Conservation (phyloP, 805 yeast genomes). For the Ascoidea tarda region DNA sequence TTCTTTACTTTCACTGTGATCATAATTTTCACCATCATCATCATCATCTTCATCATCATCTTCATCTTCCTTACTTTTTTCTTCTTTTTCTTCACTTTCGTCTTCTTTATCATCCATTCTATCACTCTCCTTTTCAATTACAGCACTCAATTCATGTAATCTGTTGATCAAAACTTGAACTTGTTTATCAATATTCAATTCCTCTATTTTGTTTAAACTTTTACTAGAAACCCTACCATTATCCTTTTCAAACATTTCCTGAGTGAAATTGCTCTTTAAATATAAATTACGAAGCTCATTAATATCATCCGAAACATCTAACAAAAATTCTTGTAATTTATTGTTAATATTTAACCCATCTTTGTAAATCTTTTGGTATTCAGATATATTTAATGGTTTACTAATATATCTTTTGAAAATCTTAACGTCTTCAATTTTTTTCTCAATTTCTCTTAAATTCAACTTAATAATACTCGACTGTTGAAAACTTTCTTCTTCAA, state of each 20-base stretch:
- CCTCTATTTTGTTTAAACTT: slow-evolving; percentile 6
- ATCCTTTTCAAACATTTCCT: slow-evolving; percentile 8
- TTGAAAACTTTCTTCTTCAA: slow-evolving; percentile 9
- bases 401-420: slow-evolving; percentile 2
- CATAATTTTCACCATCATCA: background rate
- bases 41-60: background rate
- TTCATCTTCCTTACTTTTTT: background rate
- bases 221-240: slow-evolving; percentile 2
- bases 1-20: background rate
- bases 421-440: slow-evolving; percentile 6
- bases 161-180: slow-evolving; percentile 4
- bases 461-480: slow-evolving; percentile 4
- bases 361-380: slow-evolving; percentile 17
- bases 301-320: background rate
- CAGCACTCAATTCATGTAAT: slow-evolving; percentile 3
- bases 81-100: background rate
- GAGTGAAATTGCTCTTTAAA: slow-evolving; percentile 2
- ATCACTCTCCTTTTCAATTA: slow-evolving; percentile 11
- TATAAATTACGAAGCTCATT: slow-evolving; percentile 2
- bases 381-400: slow-evolving; percentile 8
- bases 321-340: slow-evolving; percentile 2
- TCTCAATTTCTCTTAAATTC: slow-evolving; percentile 5
- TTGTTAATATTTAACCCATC: slow-evolving; percentile 16
- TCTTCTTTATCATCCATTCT: background rate
- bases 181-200: slow-evolving; percentile 9